Evolutionary conservation across 768 basidiomycete genomes (phyloP).

Genomic region (Kwoniella pini): DNA sequence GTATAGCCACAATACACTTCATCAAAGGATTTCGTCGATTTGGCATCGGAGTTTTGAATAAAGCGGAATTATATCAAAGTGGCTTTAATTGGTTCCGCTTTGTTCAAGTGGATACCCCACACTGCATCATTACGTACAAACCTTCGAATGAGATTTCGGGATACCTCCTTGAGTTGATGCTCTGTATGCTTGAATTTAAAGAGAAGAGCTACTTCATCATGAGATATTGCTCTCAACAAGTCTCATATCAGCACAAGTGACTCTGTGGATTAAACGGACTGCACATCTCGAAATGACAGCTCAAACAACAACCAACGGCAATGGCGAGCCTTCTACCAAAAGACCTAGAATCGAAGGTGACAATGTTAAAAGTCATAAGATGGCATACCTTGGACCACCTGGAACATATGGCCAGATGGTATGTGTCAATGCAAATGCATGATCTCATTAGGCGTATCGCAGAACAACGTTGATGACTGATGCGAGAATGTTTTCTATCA

Average conservation of each 20-base stretch:
- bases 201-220: no score
- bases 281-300: no score
- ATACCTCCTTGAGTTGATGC: not conserved
- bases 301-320: no score
- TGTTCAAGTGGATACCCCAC: no score
- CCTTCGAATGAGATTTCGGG: constrained; percentile 3
- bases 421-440: constrained; percentile 7
- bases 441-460: no score
- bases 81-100: no score
- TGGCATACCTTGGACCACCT: constrained; percentile 46
- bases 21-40: constrained; percentile 12
- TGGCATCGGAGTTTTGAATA: constrained; percentile 21
- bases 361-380: not conserved
- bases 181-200: no score
- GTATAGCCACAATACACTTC: not conserved
- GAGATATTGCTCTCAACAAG: no score
- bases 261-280: no score
- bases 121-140: no score
- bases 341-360: not conserved
- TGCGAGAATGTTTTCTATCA: constrained; percentile 1
- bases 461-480: no score
- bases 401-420: constrained; percentile 50
- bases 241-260: no score
- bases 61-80: not conserved
- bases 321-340: constrained; percentile 9